Conservation (phyloP, 2,329 filamentous ascomycete genomes). For the Trichoderma polysporum region DNA sequence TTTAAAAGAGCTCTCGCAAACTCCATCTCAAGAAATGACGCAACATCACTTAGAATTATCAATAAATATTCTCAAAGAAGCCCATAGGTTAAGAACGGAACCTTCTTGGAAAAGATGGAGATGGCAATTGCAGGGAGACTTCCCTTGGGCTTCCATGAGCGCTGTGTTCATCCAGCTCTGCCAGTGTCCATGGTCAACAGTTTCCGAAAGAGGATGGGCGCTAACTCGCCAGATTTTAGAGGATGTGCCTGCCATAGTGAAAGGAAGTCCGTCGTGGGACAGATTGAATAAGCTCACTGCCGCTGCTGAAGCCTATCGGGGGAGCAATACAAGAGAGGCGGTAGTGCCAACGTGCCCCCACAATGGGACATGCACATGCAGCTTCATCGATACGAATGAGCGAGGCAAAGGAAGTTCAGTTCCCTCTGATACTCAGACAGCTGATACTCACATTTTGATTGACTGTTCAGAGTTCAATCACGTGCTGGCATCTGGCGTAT, state of each 20-base stretch:
- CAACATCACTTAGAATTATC: not conserved
- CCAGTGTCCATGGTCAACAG: slow-evolving; percentile 25
- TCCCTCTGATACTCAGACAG: not conserved
- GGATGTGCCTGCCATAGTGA: not conserved
- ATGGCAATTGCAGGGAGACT: slow-evolving; percentile 32
- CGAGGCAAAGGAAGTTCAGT: not conserved
- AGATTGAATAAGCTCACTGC: not conserved
- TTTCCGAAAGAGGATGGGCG: slow-evolving; percentile 29
- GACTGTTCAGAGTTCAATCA: not conserved
- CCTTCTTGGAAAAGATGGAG: slow-evolving; percentile 30
- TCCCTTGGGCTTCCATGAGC: slow-evolving; percentile 32
- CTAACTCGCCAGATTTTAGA: not conserved
- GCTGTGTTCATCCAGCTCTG: slow-evolving; percentile 27
- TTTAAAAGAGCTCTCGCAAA: not conserved
- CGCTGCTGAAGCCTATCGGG: not conserved
- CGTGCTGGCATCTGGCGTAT: not conserved
- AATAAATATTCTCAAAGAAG: not conserved
- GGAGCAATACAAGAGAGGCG: not conserved
- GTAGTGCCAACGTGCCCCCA: not conserved
- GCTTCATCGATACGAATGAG: not conserved
- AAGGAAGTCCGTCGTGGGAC: not conserved
- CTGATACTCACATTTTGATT: not conserved
- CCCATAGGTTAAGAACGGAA: slow-evolving; percentile 26
- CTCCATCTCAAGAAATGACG: not conserved
- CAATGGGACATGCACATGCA: not conserved